Evolutionary conservation across 257 asterid genomes (phyloP).

Genomic region (Plantago ovata): DNA sequence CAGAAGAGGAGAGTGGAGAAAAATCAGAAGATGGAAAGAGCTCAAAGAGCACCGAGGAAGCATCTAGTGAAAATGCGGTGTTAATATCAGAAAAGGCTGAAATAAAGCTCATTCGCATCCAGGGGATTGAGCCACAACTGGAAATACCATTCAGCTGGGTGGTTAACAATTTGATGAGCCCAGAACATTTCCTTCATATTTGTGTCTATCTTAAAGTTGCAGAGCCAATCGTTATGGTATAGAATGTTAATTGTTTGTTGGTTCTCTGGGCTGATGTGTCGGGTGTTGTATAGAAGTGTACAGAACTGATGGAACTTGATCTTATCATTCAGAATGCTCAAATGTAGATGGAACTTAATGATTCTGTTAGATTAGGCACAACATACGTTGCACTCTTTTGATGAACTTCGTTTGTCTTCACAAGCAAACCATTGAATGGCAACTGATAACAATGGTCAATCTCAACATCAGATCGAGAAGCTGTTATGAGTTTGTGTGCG

Average conservation of each 20-base stretch:
- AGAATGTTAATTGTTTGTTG: neutral
- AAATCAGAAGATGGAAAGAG: constrained; percentile 37
- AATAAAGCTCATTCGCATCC: constrained; percentile 73
- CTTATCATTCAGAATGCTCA: too few relatives aligned
- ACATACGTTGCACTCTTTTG: too few relatives aligned
- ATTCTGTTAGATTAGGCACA: too few relatives aligned
- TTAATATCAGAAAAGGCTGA: constrained; percentile 39
- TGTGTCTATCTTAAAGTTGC: constrained; percentile 62
- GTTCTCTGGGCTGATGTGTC: too few relatives aligned
- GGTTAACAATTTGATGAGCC: constrained; percentile 86
- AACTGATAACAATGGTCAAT: too few relatives aligned
- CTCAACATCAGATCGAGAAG: too few relatives aligned
- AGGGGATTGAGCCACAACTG: constrained; percentile 81
- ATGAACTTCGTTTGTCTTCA: too few relatives aligned
- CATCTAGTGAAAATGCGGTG: constrained; percentile 6
- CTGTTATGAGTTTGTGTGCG: too few relatives aligned
- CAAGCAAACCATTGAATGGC: too few relatives aligned
- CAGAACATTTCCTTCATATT: constrained; percentile 92
- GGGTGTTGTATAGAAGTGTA: too few relatives aligned
- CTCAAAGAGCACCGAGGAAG: constrained; percentile 35
- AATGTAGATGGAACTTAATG: too few relatives aligned
- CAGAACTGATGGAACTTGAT: too few relatives aligned
- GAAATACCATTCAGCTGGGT: constrained; percentile 95
- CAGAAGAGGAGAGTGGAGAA: constrained; percentile 42
- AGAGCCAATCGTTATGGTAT: constrained; percentile 30